A percentile compares a stretch with the other conserved stretches of the same genome.
Evolutionary conservation across 2,329 filamentous ascomycete genomes (phyloP).

Genomic region (Grosmannia serpens): DNA sequence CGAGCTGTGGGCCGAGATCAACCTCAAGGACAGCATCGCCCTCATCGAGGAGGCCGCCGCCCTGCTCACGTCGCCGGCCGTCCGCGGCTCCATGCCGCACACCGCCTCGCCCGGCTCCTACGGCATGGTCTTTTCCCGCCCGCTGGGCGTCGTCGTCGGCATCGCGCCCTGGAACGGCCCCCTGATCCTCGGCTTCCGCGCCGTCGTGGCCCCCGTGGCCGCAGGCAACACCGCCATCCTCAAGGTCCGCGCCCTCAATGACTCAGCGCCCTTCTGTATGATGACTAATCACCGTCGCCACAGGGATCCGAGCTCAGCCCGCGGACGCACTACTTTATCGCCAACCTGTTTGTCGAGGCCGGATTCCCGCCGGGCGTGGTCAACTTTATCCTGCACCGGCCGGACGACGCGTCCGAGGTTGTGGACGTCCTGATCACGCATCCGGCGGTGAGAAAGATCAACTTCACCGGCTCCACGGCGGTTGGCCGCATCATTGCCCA

Average conservation of each 20-base stretch:
- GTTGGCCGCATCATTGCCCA: constrained; percentile 63
- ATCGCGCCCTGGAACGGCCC: constrained; percentile 70
- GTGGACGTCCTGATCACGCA: constrained; percentile 58
- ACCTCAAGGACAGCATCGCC: neutral
- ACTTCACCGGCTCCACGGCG: constrained; percentile 69
- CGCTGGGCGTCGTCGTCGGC: constrained; percentile 59
- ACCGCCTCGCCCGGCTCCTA: neutral
- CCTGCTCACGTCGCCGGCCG: neutral
- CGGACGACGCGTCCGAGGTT: constrained; percentile 53
- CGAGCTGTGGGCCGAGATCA: neutral
- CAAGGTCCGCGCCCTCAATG: constrained; percentile 38
- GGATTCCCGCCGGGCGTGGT: constrained; percentile 46
- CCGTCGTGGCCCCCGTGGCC: constrained; percentile 55
- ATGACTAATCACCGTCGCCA: neutral
- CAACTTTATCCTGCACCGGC: constrained; percentile 57
- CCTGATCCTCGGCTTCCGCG: constrained; percentile 40
- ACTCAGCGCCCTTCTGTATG: no score
- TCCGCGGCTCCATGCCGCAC: neutral
- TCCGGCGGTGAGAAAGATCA: constrained; percentile 62
- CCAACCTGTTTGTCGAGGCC: neutral
- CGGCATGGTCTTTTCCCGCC: neutral
- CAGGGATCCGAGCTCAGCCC: constrained; percentile 6
- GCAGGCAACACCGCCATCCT: constrained; percentile 70
- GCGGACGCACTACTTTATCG: constrained; percentile 2
- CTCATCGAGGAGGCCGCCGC: neutral